Base-by-base conservation (phyloP, 306 rosid genomes). In the Citrullus colocynthis region DNA sequence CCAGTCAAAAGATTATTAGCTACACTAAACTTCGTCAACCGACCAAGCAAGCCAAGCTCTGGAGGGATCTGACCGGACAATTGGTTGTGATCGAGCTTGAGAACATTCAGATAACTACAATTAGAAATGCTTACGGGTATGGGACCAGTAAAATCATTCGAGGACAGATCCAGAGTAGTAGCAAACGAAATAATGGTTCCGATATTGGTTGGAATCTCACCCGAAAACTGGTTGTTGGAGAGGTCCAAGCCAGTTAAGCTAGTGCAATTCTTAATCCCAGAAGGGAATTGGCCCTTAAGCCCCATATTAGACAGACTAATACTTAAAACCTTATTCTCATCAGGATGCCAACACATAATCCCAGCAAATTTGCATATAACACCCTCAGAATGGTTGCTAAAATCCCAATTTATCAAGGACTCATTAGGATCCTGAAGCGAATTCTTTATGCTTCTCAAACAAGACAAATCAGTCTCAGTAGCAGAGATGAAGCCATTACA, bases 271-370 rank as follows among this genome's bases (percentile, higher is more conserved):
- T 0, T 1, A 67, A 93, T 42, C 18, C 61, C 87, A 0, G 5
- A 54, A 21, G 97, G 98, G 84, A 93, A 91, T 52, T 59, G 78
- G 30, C 97, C 98, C 82, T 82, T 86, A 56, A 93, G 97, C 62
- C 97, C 97, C 90, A 86, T 85, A 74, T 85, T 89, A 0, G 90
- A 81, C 67, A 93, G 84, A 66, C 60, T 79, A 55, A 93, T 86
- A 64, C 89, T 93, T 49, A 91, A 69, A 51, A 93, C 97, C 78
- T 44, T 87, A 79, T 87, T 89, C 85, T 93, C 98, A 63, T 88
- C 89, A 75, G 94, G 93, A 84, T 93, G 96, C 98, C 98, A 93
- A 83, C 98, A 93, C 54, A 91, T 88, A 9, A 93, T 79, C 63
- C 98, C 98, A 13, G 39, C 73, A 78, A 93, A 93, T 80, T 62